Conservation (phyloP, 2,329 filamentous ascomycete species). For the Cladosporium sp. region DNA sequence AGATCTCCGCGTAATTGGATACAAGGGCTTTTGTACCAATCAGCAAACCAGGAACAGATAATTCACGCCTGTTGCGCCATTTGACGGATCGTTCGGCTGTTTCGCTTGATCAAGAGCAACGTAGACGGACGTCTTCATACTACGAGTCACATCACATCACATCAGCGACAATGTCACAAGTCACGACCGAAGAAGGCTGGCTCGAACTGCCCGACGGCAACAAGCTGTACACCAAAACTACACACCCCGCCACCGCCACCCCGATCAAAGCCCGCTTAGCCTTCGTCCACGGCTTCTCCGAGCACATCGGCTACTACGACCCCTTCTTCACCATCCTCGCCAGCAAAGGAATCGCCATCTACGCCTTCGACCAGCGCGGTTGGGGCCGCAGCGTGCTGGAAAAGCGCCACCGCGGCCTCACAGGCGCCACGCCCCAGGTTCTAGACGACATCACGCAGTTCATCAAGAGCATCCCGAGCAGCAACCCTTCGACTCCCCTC, state of each 20-base stretch:
- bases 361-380: slow-evolving; percentile 79
- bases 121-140: too few relatives aligned
- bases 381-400: slow-evolving; percentile 73
- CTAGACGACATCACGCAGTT: slow-evolving; percentile 76
- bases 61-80: too few relatives aligned
- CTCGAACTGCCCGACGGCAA: slow-evolving; percentile 49
- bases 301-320: slow-evolving; percentile 74
- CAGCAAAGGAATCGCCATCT: slow-evolving; percentile 66
- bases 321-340: slow-evolving; percentile 69
- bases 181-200: slow-evolving; percentile 46
- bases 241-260: slow-evolving; percentile 41
- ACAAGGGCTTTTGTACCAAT: too few relatives aligned
- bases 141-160: too few relatives aligned
- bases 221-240: slow-evolving; percentile 59
- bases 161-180: slow-evolving; percentile 14
- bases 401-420: slow-evolving; percentile 62
- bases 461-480: slow-evolving; percentile 55
- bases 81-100: too few relatives aligned
- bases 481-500: slow-evolving; percentile 48
- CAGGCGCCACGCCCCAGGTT: slow-evolving; percentile 69
- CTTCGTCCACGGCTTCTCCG: slow-evolving; percentile 86
- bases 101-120: too few relatives aligned
- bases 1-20: too few relatives aligned
- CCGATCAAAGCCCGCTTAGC: slow-evolving; percentile 69
- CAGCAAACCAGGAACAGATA: too few relatives aligned